Base-by-base conservation (phyloP, 2,329 filamentous ascomycete genomes). In the Thielaviopsis punctulata region DNA sequence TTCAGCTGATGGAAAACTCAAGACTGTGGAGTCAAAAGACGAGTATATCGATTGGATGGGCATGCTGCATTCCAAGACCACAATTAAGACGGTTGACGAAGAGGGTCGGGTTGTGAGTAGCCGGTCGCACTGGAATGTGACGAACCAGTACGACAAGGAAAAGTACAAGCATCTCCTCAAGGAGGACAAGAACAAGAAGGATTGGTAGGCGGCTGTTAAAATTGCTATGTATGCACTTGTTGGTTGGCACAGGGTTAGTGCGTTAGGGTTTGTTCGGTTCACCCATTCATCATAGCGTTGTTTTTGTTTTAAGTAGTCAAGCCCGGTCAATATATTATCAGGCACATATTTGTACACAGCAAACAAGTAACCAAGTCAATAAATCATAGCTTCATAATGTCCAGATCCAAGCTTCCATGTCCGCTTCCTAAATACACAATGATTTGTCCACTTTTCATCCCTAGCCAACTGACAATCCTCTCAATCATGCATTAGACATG, bases 41-140 rank as follows among this genome's bases (percentile, higher is more conserved):
- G 68, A 73, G 55, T 65, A 68, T 49, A 63, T 69, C 4, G 70
- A 73, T 57, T 57, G 60, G 7, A 65, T 64, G 49, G 71, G 70
- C 27, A 68, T 70, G 56, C 57, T 65, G 12, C 69, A 71, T 53
- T 64, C 63, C 49, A 70, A 66, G 57, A 64, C 64, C 8, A 67
- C 65, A 6, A 63, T 66, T 23, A 67, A 63, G 55, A 67, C 61
- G 7, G 58, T 69, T 8, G 67, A 73, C 39, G 61, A 62, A 19
- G 59, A 70, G 7, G 71, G 70, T 45, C 63, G 64, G 12, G 65
- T 70, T 52, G 60, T 72, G 15, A 62, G 66, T 30, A 64, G 60
- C 6, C 61, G 66, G 56, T 69, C 66, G 15, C 39, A 33, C 12
- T 55, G 53, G 53, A 52, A 43, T n/a, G 43, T 55, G 23, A 55